Evolutionary conservation across 2,329 filamentous ascomycete genomes (phyloP), one percentile per base, ranked within the genome.

Genomic region (Helotiales sp.): DNA sequence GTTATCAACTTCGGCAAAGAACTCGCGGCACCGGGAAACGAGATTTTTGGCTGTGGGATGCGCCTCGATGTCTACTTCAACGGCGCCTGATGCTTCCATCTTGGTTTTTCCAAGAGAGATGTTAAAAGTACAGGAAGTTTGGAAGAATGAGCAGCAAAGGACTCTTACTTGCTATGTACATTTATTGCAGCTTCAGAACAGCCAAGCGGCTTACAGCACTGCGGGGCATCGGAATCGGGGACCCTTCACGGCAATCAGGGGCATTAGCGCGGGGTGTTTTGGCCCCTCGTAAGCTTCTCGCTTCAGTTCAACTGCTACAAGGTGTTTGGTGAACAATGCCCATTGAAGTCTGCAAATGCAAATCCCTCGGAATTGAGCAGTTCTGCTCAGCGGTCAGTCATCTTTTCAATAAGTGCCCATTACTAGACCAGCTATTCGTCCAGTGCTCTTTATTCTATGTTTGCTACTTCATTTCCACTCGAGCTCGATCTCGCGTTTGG

Each of bases 1-100:
- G 55, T 77, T 72, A 60, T 77, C 69, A 20, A 77, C 72, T 60
- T 77, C 74, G 8, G 61, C 43, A 52, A 78, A 74, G 69, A 78
- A 77, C 28, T 75, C 70, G 11, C 52, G 26, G 30, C 60, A 64
- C n/a, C 55, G 43, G 34, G 47, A 26, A 22, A 72, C 55, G 6
- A 72, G 69, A 32, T 68, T 69, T 37, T 69, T 60, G 4, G 67
- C 64, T 24, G 55, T 67, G 7, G 64, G 61, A 37, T 64, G 45
- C 2, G 34, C 43, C 40, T 57, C 60, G 30, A 66, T 50, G 32
- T 69, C 67, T 4, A 69, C 63, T 28, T 55, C 54, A 8, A 59
- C 50, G n/a, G 34, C 49, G 28, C 45, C 60, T 15, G 45, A 37
- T 37, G 45, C 20, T 15, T 54, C 60, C 60, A 62, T 62, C n/a